Conservation (phyloP, 306 rosid species). For the Coriaria nepalensis region DNA sequence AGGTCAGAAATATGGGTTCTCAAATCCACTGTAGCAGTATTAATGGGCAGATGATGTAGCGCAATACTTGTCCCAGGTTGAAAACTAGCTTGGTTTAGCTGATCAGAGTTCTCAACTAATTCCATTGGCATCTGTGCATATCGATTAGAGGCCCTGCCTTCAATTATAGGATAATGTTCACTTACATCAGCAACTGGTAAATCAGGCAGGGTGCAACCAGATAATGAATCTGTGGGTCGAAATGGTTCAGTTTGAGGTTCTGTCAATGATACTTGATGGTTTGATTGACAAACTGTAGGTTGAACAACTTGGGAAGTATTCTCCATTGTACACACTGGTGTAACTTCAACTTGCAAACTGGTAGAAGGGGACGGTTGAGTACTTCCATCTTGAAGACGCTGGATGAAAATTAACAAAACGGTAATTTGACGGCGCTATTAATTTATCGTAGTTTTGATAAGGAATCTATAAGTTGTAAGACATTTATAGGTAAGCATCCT, state of each 20-base stretch:
- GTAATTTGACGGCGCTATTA: too few species aligned
- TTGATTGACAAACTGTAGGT: conserved; percentile 8
- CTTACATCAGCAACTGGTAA: conserved; percentile 13
- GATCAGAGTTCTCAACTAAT: conserved; percentile 11
- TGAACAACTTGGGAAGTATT: conserved; percentile 11
- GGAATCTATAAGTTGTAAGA: too few species aligned
- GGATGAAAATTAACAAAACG: neutral
- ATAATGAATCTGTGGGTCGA: conserved; percentile 19
- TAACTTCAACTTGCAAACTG: conserved; percentile 14
- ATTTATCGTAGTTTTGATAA: too few species aligned
- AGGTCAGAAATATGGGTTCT: conserved; percentile 16
- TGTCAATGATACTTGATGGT: conserved; percentile 12
- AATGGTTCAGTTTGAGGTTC: conserved; percentile 23
- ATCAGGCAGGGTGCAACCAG: conserved; percentile 10
- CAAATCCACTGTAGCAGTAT: conserved; percentile 11
- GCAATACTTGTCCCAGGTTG: conserved; percentile 12
- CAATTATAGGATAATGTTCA: conserved; percentile 16
- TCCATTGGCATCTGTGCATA: conserved; percentile 13
- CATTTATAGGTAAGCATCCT: too few species aligned
- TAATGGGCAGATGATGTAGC: conserved; percentile 14
- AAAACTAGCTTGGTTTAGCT: conserved; percentile 11
- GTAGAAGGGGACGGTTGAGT: conserved; percentile 8
- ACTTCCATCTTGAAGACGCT: conserved; percentile 20
- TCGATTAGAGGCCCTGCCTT: conserved; percentile 7
- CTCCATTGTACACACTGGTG: conserved; percentile 13